A percentile compares a stretch with the other conserved stretches of the same genome.
These are phyloP conservation scores for Penicillium verhagenii DNA, from an alignment of 495 filamentous ascomycete genomes.

Conservation along the genomic window DNA sequence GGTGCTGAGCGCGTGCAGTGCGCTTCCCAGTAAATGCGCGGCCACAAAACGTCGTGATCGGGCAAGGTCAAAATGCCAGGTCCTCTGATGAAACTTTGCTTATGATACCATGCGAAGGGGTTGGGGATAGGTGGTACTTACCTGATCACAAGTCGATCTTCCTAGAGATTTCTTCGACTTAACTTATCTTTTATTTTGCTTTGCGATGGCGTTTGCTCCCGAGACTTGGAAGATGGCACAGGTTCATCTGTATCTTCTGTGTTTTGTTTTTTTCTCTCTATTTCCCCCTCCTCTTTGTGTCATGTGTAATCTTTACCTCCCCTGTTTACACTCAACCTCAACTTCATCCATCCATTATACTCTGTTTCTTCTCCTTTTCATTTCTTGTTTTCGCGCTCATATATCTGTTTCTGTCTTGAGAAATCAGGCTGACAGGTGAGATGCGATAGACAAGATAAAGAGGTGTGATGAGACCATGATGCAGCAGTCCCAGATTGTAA, in stretches of 20 bases:
- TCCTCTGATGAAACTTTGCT: constrained; percentile 39
- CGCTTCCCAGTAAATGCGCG: constrained; percentile 78
- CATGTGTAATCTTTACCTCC: constrained; percentile 10
- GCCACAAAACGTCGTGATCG: background rate
- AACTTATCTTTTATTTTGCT: constrained; percentile 13
- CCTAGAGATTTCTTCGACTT: constrained; percentile 7
- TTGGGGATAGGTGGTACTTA: background rate
- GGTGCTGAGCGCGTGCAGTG: constrained; percentile 95
- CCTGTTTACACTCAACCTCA: background rate
- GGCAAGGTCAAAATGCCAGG: constrained; percentile 3
- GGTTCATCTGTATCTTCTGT: background rate
- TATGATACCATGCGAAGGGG: constrained; percentile 47
- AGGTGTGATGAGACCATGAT: constrained; percentile 20
- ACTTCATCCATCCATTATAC: constrained; percentile 3
- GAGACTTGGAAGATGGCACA: constrained; percentile 36
- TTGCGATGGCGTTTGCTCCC: constrained; percentile 43
- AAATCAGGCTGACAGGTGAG: constrained; percentile 5
- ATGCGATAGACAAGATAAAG: constrained; percentile 20
- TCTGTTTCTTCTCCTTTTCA: constrained; percentile 5
- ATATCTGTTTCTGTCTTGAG: constrained; percentile 3
- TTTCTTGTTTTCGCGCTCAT: constrained; percentile 4
- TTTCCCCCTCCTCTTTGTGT: constrained; percentile 10
- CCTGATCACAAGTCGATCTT: constrained; percentile 6
- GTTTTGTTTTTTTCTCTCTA: constrained; percentile 3
- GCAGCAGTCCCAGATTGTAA: constrained; percentile 3